phyloP scores from a whole-genome alignment of 2,329 filamentous ascomycete genomes.

The Fusarium sp. region DNA sequence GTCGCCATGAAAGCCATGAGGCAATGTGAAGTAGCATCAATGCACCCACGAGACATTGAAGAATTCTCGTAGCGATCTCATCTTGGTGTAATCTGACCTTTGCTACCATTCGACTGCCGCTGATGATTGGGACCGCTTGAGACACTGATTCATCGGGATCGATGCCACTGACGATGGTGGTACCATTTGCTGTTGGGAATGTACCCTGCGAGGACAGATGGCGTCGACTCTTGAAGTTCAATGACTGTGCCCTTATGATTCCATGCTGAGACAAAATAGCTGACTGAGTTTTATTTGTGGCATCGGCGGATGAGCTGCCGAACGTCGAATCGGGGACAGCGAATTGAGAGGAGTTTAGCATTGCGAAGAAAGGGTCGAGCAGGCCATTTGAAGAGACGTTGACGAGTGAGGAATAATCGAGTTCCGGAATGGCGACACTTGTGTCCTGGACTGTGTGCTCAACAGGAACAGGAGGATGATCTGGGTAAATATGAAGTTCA shows the following conservation, averaged over 20 bases:
- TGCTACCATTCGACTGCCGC: conserved; percentile 26
- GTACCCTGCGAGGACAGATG: conserved; percentile 34
- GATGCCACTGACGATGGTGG: conserved; percentile 43
- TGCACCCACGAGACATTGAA: conserved; percentile 51
- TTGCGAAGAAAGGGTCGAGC: conserved; percentile 54
- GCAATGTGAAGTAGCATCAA: conserved; percentile 46
- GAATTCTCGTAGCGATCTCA: conserved; percentile 49
- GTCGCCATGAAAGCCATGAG: conserved; percentile 48
- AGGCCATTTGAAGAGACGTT: conserved; percentile 45
- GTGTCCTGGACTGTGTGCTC: conserved; percentile 42
- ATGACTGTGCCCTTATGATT: conserved; percentile 53
- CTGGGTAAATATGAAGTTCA: conserved; percentile 47
- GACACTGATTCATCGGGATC: conserved; percentile 41
- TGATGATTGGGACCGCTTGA: conserved; percentile 43
- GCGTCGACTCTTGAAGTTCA: conserved; percentile 49
- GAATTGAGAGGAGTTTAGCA: conserved; percentile 51
- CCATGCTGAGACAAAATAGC: conserved; percentile 54
- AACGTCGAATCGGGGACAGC: conserved; percentile 48
- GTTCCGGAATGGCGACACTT: conserved; percentile 41
- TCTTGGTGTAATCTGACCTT: conserved; percentile 48
- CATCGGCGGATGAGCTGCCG: conserved; percentile 24
- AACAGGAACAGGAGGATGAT: conserved; percentile 45
- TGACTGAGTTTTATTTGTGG: conserved; percentile 43
- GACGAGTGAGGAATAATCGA: conserved; percentile 50
- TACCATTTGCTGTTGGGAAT: conserved; percentile 36